Evolutionary conservation across 1,284 basidiomycete genomes (phyloP).

Genomic region (Phenoliferia sp.): DNA sequence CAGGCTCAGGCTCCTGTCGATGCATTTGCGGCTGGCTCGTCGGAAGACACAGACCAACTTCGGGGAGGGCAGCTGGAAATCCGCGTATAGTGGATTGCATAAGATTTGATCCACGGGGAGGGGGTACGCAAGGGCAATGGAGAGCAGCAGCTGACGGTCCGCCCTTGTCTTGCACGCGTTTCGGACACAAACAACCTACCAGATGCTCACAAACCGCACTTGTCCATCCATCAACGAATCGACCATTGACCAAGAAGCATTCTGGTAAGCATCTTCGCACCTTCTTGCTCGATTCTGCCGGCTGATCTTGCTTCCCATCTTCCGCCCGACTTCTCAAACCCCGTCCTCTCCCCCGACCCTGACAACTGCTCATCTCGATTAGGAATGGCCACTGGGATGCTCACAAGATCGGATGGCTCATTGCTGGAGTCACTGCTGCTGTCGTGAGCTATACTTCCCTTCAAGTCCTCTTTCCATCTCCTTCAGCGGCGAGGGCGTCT

Average conservation of each 20-base stretch:
- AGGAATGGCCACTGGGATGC: constrained; percentile 32
- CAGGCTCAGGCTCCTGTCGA: no score
- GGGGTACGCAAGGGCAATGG: no score
- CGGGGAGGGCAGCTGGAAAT: no score
- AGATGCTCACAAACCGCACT: constrained; percentile 5
- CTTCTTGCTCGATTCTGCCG: background rate
- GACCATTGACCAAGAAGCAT: constrained; percentile 3
- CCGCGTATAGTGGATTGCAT: no score
- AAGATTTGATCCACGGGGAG: no score
- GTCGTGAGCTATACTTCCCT: constrained; percentile 51
- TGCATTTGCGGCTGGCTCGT: no score
- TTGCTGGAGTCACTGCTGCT: constrained; percentile 60
- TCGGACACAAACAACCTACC: background rate
- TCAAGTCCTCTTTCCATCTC: background rate
- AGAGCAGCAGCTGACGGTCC: no score
- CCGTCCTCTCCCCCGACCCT: background rate
- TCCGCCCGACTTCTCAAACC: background rate
- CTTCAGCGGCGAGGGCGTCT: no score
- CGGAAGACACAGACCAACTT: no score
- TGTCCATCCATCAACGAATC: constrained; percentile 16
- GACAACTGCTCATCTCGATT: background rate
- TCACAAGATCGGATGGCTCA: constrained; percentile 67
- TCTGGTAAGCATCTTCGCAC: constrained; percentile 4
- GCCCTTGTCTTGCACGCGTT: no score
- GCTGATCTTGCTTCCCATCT: no score